Evolutionary conservation across 495 filamentous ascomycete species (phyloP), one percentile per base, ranked within the genome.

Genomic region (Stereocaulon alpinum): DNA sequence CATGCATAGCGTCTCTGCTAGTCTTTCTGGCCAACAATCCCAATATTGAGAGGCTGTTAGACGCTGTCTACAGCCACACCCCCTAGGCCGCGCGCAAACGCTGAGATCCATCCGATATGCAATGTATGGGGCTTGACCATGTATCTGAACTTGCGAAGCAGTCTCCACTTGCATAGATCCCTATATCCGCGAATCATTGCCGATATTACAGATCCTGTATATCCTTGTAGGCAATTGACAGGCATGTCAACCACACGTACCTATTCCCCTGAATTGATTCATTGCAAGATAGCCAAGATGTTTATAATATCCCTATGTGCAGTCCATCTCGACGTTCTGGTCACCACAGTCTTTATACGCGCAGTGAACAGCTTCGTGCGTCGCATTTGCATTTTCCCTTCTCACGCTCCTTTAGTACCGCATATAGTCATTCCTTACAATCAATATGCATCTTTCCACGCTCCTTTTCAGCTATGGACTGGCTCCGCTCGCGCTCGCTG

Each of bases 401-500:
- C 51, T 64, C 63, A 64, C 42, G 29, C 57, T 61, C 60, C 37
- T 62, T 62, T 41, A 14, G 15, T 44, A 3, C 15, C 59, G 60
- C 44, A 56, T 53, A 65, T 43, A 66, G 64, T 66, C 66, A 62
- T 54, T 66, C 64, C 55, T 68, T 63, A 60, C 27, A 44, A 7
- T 44, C 24, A 70, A 66, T 37, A 80, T 80, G 77, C 72, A 60
- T 70, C 60, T 72, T 54, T 73, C 70, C 24, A 74, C 72, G 2
- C 51, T 78, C 67, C 48, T 77, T 68, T 64, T 63, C 22, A 53
- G 73, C 59, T 69, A 68, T 58, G 68, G 79, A n/a, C 70, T 77
- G 40, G 69, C 69, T 61, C 66, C 72, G 29, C 61, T 78, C 51
- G 67, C 67, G 58, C 65, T 73, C 51, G 78, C 78, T 60, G 70